Conservation (phyloP, 2,329 filamentous ascomycete species). For the Chaetomiaceae sp. region DNA sequence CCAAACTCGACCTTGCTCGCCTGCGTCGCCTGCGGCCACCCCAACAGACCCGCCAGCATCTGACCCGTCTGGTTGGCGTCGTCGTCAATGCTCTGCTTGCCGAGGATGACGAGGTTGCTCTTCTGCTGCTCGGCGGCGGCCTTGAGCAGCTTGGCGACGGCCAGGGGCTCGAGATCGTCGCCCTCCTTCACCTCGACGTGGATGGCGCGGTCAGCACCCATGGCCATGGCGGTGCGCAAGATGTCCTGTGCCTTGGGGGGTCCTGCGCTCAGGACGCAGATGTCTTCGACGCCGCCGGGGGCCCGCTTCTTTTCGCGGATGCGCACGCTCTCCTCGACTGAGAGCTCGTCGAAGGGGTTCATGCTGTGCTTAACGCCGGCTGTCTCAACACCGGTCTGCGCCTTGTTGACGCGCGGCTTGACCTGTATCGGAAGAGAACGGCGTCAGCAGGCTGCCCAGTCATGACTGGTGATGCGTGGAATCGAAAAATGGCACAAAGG, state of each 20-base stretch:
- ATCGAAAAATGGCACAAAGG: not conserved
- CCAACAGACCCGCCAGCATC: slow-evolving; percentile 90
- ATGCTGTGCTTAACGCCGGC: slow-evolving; percentile 93
- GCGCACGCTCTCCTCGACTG: slow-evolving; percentile 90
- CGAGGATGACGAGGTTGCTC: slow-evolving; percentile 86
- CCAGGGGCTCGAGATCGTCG: slow-evolving; percentile 77
- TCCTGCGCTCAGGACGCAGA: slow-evolving; percentile 83
- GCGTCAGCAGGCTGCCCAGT: not conserved
- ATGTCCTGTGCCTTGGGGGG: slow-evolving; percentile 84
- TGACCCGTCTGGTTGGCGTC: slow-evolving; percentile 94
- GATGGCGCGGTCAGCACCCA: slow-evolving; percentile 91
- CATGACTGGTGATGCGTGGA: slow-evolving; percentile 6
- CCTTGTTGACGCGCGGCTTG: slow-evolving; percentile 66
- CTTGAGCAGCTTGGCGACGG: slow-evolving; percentile 85
- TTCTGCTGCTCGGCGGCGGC: slow-evolving; percentile 78
- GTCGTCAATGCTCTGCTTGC: slow-evolving; percentile 98
- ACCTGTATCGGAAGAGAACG: slow-evolving; percentile 41
- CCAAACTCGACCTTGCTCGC: slow-evolving; percentile 78
- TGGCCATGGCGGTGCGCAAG: slow-evolving; percentile 94
- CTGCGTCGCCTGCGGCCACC: slow-evolving; percentile 93
- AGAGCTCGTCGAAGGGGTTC: slow-evolving; percentile 99
- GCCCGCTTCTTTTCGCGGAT: slow-evolving; percentile 81
- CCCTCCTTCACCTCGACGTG: slow-evolving; percentile 77
- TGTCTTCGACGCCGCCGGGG: slow-evolving; percentile 76
- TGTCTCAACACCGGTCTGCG: slow-evolving; percentile 83